phyloP scores from a whole-genome alignment of 129 eudicot species.

The Pulicaria dysenterica region DNA sequence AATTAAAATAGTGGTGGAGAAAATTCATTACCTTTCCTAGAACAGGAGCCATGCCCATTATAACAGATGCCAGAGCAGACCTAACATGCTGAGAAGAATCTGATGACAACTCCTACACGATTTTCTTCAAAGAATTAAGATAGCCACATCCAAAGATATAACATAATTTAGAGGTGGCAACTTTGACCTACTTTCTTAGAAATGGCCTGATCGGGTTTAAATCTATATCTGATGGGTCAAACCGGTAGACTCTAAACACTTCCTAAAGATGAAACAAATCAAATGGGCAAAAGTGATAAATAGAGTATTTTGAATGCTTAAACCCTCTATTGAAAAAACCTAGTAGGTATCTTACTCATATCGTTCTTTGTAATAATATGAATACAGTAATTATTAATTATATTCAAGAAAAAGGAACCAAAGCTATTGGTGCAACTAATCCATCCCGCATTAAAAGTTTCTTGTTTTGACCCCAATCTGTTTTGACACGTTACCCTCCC shows the following conservation, averaged over 20 bases:
- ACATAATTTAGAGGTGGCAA: neutral
- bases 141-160: constrained; percentile 16
- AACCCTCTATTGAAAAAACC: neutral
- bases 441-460: neutral
- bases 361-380: neutral
- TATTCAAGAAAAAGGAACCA: neutral
- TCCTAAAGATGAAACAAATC: neutral
- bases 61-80: constrained; percentile 97
- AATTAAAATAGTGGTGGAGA: neutral
- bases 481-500: neutral
- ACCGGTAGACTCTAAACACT: neutral
- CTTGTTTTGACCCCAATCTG: neutral
- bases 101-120: constrained; percentile 83
- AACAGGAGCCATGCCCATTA: constrained; percentile 99
- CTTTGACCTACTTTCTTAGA: neutral
- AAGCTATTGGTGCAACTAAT: neutral
- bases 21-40: constrained; percentile 76
- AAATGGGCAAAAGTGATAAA: neutral
- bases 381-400: neutral
- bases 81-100: constrained; percentile 99
- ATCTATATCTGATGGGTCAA: neutral
- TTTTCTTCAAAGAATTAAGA: constrained; percentile 21
- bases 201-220: neutral
- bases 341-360: neutral
- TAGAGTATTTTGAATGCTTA: neutral